phyloP scores from a whole-genome alignment of 768 basidiomycete species.

The Termitomyces sp. region DNA sequence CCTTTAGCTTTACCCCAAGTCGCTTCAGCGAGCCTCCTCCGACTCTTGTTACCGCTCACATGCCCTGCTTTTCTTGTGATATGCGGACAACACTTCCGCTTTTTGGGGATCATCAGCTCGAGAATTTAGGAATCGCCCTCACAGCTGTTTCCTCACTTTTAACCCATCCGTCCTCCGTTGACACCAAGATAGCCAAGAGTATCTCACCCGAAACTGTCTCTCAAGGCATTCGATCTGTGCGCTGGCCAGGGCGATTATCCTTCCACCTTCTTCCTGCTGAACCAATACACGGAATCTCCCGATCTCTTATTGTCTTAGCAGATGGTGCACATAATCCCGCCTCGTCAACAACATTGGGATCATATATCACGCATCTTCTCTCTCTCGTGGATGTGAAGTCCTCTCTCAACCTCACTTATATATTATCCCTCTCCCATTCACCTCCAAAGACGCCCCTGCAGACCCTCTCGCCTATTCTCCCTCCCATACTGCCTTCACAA shows the following conservation, averaged over 20 bases:
- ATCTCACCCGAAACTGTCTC: slow-evolving; percentile 50
- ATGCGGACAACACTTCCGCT: slow-evolving; percentile 59
- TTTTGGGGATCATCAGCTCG: slow-evolving; percentile 79
- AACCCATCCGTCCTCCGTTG: slow-evolving; percentile 30
- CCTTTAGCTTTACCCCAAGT: slow-evolving; percentile 28
- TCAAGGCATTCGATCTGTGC: slow-evolving; percentile 52
- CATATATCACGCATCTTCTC: slow-evolving; percentile 52
- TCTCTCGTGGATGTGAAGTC: slow-evolving; percentile 14
- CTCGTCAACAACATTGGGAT: slow-evolving; percentile 62
- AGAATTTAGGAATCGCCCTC: slow-evolving; percentile 75
- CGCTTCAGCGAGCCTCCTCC: slow-evolving; percentile 31
- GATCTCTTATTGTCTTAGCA: slow-evolving; percentile 51
- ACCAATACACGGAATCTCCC: slow-evolving; percentile 12
- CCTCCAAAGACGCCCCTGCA: slow-evolving; percentile 78
- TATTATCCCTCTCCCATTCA: slow-evolving; percentile 82
- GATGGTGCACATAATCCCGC: slow-evolving; percentile 95
- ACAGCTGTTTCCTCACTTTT: slow-evolving; percentile 58
- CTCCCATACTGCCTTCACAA: slow-evolving; percentile 26
- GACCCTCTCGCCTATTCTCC: slow-evolving; percentile 67
- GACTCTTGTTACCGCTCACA: slow-evolving; percentile 38
- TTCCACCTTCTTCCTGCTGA: slow-evolving; percentile 43
- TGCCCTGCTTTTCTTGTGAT: slow-evolving; percentile 40
- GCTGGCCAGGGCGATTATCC: slow-evolving; percentile 85
- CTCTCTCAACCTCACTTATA: slow-evolving; percentile 52
- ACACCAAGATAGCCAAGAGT: slow-evolving; percentile 19